Evolutionary conservation across 2,329 filamentous ascomycete species (phyloP), one percentile per base, ranked within the genome.

Genomic region (Penicillium expansum): DNA sequence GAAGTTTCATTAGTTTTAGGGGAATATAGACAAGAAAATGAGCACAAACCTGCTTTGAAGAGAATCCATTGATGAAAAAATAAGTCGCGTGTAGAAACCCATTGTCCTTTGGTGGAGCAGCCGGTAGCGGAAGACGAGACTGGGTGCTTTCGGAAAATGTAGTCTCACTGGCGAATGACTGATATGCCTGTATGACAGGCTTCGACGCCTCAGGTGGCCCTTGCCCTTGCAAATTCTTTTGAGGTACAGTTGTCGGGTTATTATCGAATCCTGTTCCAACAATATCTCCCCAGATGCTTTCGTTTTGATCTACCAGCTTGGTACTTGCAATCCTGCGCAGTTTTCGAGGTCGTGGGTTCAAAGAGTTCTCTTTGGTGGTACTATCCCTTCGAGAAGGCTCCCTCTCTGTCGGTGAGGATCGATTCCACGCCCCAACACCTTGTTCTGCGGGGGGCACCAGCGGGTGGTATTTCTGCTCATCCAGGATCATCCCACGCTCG

Each of bases 251-350:
- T 37, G 57, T 57, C 32, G 69, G 68, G 20, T 59, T 60, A n/a
- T 62, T 64, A 27, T 67, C 66, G 45, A 71, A 69, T 2, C 71
- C 73, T 16, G 66, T 68, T 54, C 86, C 86, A 24, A 94, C 83
- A 57, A 99, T 95, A 66, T 95, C 91, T 5, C 88, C 88, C 93
- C 93, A 97, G n/a, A 97, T 82, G 29, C 85, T 86, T 66, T 92
- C 86, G 63, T 87, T 88, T 67, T 97, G 92, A 48, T 82, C 89
- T 56, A 83, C 87, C 32, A 97, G 78, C 71, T 91, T 93, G 69
- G 88, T 86, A 73, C 92, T 97, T 22, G 92, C 90, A 6, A 90
- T 92, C 67, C 92, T 89, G 63, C 94, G 86, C 63, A 99, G 76
- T 76, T 97, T 97, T 63, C 92, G 84, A 60, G 85, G 85, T 5